Base-by-base conservation (phyloP, 2,329 filamentous ascomycete species). In the Cadophora sp. region DNA sequence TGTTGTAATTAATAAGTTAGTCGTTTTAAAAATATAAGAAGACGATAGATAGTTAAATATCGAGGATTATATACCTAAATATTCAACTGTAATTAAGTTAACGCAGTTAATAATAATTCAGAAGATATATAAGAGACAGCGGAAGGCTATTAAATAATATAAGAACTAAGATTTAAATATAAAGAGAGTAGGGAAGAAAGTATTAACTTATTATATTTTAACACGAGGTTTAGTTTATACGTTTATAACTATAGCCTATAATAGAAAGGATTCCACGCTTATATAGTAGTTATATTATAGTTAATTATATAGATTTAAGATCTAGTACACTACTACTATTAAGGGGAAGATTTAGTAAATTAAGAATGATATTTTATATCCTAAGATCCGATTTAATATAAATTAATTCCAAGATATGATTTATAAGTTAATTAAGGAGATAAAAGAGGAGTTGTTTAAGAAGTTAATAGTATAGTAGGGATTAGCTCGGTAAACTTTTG, bases 261-360 rank as follows among this genome's bases (percentile, higher is more conserved):
- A 62, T 51, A 22, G 34, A 1, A 29, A 43, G 16, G 51, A 69
- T 63, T 59, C 51, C 16, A 66, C 24, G 29, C 61, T 26, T 11
- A 70, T 67, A 51, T 29, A 69, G 43, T 69, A 62, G 65, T 48
- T 69, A 62, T 69, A 68, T 26, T 27, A 60, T 27, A 65, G 26
- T 43, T 48, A 48, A 29, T 68, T 37, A 22, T 69, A 69, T 22
- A 16, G 48, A 6, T 69, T 69, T 34, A 69, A 69, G 61, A 69
- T 69, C 27, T 48, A 22, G 56, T 69, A 69, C 56, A 68, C 56
- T 31, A 70, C n/a, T 26, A 68, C 50, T 1, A 37, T 62, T 16
- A 31, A 65, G 16, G 50, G 62, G 19, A 56, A 53, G 24, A 63
- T 66, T 34, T 29, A 68, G 26, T 70, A 31, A 56, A 68, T 64